A percentile compares a stretch with the other conserved stretches of the same genome.
Conservation (phyloP, 805 yeast species). For the Cyberlindnera bimundalis region DNA sequence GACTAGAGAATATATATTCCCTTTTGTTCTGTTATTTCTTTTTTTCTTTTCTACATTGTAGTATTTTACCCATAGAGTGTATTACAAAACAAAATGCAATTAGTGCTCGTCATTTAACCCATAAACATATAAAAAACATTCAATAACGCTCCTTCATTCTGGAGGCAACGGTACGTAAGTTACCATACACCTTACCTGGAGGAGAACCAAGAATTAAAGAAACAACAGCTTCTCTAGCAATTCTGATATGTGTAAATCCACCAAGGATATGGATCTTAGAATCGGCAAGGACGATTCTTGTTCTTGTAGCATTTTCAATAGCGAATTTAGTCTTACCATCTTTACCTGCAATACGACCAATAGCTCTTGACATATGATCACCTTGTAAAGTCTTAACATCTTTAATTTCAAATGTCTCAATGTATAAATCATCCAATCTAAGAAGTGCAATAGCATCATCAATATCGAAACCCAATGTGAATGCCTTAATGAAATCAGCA, state of each 20-base stretch:
- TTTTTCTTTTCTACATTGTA: too few relatives aligned
- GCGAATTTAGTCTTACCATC: slow-evolving; percentile 99
- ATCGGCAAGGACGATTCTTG: slow-evolving; percentile 96
- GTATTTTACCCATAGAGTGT: too few relatives aligned
- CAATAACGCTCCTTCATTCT: slow-evolving; percentile 94
- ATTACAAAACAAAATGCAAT: not conserved
- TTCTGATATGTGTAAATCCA: slow-evolving; percentile 93
- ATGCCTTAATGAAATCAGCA: slow-evolving; percentile 94
- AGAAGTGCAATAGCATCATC: slow-evolving; percentile 95
- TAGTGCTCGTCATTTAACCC: not conserved
- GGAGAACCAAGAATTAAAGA: slow-evolving; percentile 95
- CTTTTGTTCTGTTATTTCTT: too few relatives aligned
- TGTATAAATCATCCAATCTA: slow-evolving; percentile 92
- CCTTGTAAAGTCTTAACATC: slow-evolving; percentile 95
- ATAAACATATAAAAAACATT: not conserved
- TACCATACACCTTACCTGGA: slow-evolving; percentile 97
- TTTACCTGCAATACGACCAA: slow-evolving; percentile 99
- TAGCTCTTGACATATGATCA: slow-evolving; percentile 96
- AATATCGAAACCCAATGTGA: slow-evolving; percentile 92
- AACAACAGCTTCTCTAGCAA: slow-evolving; percentile 98
- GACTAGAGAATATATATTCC: too few relatives aligned
- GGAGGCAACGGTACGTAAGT: slow-evolving; percentile 93
- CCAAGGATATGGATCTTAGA: slow-evolving; percentile 95
- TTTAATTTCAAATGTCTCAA: slow-evolving; percentile 94
- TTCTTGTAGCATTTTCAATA: slow-evolving; percentile 96